Evolutionary conservation across 768 basidiomycete genomes (phyloP).

Genomic region (Polyporus arcularius): DNA sequence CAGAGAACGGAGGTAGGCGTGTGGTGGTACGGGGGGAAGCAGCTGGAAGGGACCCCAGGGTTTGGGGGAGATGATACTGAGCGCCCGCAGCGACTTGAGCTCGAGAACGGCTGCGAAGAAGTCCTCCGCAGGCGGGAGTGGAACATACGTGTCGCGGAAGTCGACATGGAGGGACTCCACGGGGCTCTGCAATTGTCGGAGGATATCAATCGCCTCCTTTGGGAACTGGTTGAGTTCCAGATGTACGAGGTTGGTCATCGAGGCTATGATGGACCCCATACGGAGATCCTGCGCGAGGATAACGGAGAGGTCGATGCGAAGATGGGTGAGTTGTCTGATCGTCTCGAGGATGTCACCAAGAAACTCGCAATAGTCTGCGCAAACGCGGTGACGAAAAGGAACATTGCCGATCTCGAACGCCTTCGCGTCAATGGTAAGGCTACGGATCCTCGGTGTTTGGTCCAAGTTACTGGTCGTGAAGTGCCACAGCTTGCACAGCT

Average conservation of each 20-base stretch:
- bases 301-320: background rate
- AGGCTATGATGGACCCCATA: background rate
- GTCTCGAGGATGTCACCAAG: background rate
- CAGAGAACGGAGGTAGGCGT: background rate
- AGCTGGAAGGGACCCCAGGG: background rate
- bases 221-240: background rate
- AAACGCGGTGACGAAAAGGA: background rate
- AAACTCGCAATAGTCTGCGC: background rate
- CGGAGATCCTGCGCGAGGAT: background rate
- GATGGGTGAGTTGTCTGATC: background rate
- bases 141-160: background rate
- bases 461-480: background rate
- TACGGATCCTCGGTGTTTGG: background rate
- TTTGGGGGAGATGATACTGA: background rate
- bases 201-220: background rate
- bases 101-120: background rate
- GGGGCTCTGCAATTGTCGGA: background rate
- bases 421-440: background rate
- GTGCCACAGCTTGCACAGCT: background rate
- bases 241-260: background rate
- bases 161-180: background rate
- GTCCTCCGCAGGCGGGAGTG: background rate
- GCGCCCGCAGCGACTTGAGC: background rate
- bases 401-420: background rate
- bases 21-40: background rate